phyloP scores from a whole-genome alignment of 169 alveolate species.

The Plasmodium gonderi region DNA sequence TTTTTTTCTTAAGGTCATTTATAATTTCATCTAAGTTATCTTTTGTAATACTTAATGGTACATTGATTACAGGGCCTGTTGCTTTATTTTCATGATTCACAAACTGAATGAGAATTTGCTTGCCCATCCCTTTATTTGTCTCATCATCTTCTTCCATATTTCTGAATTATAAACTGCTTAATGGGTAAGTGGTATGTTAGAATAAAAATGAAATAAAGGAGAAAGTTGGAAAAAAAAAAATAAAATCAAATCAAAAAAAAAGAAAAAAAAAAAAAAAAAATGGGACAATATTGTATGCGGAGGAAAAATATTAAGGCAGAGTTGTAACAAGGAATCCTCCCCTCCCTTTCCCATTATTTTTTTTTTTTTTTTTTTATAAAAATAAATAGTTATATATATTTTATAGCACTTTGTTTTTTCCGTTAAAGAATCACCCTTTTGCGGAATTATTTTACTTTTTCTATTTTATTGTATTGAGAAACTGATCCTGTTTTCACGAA shows the following conservation, averaged over 20 bases:
- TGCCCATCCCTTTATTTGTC: background rate
- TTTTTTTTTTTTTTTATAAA: background rate
- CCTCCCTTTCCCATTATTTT: background rate
- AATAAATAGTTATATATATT: background rate
- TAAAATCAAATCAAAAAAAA: background rate
- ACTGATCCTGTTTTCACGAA: no score
- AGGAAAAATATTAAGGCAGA: background rate
- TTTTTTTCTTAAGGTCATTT: slow-evolving; percentile 77
- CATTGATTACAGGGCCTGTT: slow-evolving; percentile 72
- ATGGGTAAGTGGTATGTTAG: background rate
- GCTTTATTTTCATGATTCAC: slow-evolving; percentile 68
- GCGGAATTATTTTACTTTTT: no score
- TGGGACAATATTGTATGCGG: background rate
- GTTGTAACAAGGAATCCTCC: background rate
- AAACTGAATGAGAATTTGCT: slow-evolving; percentile 67
- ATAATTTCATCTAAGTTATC: slow-evolving; percentile 82
- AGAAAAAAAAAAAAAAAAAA: background rate
- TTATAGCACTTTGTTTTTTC: background rate
- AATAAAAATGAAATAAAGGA: background rate
- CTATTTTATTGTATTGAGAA: no score
- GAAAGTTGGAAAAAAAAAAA: background rate
- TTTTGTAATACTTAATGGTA: slow-evolving; percentile 77
- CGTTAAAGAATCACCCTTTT: background rate
- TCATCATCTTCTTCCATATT: slow-evolving; percentile 18
- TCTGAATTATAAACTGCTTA: background rate